Percentiles rank a stretch among this genome's conserved stretches.
Evolutionary conservation across 2,329 filamentous ascomycete genomes (phyloP).

Genomic region (Talaromyces sp.): DNA sequence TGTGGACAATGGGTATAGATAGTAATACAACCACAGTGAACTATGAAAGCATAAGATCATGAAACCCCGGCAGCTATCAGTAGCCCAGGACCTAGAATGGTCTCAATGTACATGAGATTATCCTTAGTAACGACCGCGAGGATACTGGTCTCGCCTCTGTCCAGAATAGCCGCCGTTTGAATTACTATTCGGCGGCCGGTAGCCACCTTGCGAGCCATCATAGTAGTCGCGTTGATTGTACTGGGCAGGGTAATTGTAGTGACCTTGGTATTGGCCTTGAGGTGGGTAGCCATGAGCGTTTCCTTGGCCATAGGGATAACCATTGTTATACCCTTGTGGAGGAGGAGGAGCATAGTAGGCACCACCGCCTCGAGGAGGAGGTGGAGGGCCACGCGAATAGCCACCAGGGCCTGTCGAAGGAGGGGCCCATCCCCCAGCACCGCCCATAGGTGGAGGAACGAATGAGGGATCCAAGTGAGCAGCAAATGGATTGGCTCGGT

Average conservation of each 20-base stretch:
- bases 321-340: constrained; percentile 16
- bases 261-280: constrained; percentile 16
- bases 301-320: constrained; percentile 21
- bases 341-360: constrained; percentile 19
- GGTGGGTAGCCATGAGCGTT: constrained; percentile 23
- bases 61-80: background rate
- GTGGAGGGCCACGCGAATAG: constrained; percentile 33
- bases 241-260: constrained; percentile 17
- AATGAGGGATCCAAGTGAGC: constrained; percentile 44
- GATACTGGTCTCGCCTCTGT: background rate
- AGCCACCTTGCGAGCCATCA: constrained; percentile 20
- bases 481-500: constrained; percentile 42
- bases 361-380: constrained; percentile 33
- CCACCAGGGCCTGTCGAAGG: constrained; percentile 25
- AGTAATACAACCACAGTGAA: background rate
- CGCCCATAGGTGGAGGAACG: constrained; percentile 24
- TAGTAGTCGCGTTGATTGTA: constrained; percentile 21
- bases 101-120: background rate
- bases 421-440: constrained; percentile 30
- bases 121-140: background rate
- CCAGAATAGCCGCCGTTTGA: background rate
- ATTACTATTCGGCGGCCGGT: background rate
- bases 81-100: background rate
- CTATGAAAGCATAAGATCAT: background rate
- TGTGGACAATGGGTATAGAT: background rate